phyloP scores from a whole-genome alignment of 1,284 basidiomycete species.

The Leccinum ponderosum region DNA sequence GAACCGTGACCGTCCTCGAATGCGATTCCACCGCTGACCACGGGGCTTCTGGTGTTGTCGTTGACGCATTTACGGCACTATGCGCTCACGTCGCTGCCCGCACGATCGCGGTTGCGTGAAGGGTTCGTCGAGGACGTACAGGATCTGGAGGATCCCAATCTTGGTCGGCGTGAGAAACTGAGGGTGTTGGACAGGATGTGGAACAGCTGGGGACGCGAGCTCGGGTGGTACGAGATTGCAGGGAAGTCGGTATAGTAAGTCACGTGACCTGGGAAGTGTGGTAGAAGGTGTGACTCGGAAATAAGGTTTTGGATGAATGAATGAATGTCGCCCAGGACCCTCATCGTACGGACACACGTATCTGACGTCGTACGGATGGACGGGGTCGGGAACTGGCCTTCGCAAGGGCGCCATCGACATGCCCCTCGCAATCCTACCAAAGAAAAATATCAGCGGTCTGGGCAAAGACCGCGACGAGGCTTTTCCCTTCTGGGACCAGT shows the following conservation, averaged over 20 bases:
- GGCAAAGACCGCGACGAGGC: slow-evolving; percentile 92
- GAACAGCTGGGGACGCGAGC: slow-evolving; percentile 75
- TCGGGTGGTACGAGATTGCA: slow-evolving; percentile 52
- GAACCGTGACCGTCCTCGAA: slow-evolving; percentile 16
- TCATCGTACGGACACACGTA: slow-evolving; percentile 59
- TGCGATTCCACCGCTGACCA: slow-evolving; percentile 54
- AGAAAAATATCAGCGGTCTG: slow-evolving; percentile 80
- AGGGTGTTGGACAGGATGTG: slow-evolving; percentile 87
- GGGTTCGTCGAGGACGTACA: slow-evolving; percentile 86
- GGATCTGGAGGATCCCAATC: slow-evolving; percentile 76
- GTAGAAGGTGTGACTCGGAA: too few species aligned
- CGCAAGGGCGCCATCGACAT: slow-evolving; percentile 66
- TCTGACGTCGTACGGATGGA: slow-evolving; percentile 84
- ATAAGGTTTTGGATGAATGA: background rate
- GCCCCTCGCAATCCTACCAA: slow-evolving; percentile 80
- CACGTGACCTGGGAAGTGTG: background rate
- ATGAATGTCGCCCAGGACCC: background rate
- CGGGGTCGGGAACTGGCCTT: slow-evolving; percentile 77
- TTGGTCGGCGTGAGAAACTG: slow-evolving; percentile 72
- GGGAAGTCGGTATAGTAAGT: background rate
- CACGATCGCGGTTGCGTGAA: slow-evolving; percentile 59
- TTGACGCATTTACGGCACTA: slow-evolving; percentile 67
- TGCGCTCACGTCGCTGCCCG: slow-evolving; percentile 55
- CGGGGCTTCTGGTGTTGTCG: slow-evolving; percentile 75
- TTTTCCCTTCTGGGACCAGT: slow-evolving; percentile 98